Conservation (phyloP, 306 rosid species). For the Cucurbita moschata region DNA sequence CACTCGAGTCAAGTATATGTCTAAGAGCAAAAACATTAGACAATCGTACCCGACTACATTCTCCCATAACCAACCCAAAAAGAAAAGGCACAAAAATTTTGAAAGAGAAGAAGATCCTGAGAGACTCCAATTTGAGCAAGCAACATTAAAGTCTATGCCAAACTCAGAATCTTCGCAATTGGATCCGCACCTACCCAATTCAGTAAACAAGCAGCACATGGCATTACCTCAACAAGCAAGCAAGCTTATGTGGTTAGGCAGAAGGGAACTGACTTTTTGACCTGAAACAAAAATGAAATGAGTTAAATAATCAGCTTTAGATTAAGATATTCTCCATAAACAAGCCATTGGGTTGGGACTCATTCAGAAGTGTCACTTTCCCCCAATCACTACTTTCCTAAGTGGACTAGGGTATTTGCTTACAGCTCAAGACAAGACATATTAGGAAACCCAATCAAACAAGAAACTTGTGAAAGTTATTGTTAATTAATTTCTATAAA, state of each 20-base stretch:
- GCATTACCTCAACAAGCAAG: neutral
- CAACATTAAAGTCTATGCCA: neutral
- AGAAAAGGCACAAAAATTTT: neutral
- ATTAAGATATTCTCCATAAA: neutral
- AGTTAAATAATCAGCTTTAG: neutral
- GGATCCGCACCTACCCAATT: constrained; percentile 1
- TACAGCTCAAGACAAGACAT: neutral
- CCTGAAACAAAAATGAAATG: neutral
- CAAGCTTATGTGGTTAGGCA: neutral
- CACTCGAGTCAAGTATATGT: too few species aligned
- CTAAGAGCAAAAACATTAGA: too few species aligned
- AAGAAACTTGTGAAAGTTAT: too few species aligned
- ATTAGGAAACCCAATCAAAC: too few species aligned
- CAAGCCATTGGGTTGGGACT: neutral
- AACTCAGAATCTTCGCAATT: neutral
- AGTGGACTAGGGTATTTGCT: neutral
- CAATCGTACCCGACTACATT: neutral
- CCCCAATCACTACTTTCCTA: neutral
- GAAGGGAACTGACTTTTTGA: neutral
- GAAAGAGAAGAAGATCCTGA: neutral
- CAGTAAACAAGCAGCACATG: neutral
- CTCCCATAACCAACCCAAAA: neutral
- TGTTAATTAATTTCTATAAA: too few species aligned
- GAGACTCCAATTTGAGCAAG: neutral
- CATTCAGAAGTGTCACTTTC: neutral